phyloP scores from a whole-genome alignment of 1,139 yeast genomes.

The Tardiomyces digboiensis region DNA sequence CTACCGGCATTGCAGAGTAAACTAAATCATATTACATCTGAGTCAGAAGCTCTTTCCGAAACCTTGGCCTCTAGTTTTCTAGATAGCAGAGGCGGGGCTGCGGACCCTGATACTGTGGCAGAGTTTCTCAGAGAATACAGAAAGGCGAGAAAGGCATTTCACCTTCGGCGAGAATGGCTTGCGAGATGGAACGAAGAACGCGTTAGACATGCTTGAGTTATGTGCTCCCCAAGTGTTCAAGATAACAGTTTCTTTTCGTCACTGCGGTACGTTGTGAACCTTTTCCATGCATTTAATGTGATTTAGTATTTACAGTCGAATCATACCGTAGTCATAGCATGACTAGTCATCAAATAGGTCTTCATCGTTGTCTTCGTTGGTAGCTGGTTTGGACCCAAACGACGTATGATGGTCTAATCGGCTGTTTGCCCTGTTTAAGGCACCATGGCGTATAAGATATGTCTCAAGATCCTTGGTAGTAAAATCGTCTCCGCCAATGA shows the following conservation, averaged over 20 bases:
- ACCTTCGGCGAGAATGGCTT: not conserved
- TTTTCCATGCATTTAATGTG: too few species aligned
- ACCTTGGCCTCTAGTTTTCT: not conserved
- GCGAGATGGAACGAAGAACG: not conserved
- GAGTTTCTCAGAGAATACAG: not conserved
- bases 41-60: not conserved
- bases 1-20: not conserved
- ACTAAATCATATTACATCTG: not conserved
- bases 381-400: not conserved
- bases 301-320: too few species aligned
- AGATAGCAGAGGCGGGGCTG: not conserved
- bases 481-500: slow-evolving; percentile 38
- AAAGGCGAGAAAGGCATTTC: not conserved
- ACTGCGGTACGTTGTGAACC: too few species aligned
- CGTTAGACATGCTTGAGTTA: not conserved
- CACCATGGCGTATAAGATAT: slow-evolving; percentile 5
- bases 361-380: not conserved
- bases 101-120: not conserved
- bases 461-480: slow-evolving; percentile 38
- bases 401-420: not conserved
- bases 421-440: not conserved
- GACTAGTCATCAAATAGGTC: not conserved
- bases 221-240: too few species aligned
- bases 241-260: too few species aligned
- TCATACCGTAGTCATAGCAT: not conserved